Evolutionary conservation across 352 stramenopile species (phyloP).

Genomic region (Phytophthora rubi): DNA sequence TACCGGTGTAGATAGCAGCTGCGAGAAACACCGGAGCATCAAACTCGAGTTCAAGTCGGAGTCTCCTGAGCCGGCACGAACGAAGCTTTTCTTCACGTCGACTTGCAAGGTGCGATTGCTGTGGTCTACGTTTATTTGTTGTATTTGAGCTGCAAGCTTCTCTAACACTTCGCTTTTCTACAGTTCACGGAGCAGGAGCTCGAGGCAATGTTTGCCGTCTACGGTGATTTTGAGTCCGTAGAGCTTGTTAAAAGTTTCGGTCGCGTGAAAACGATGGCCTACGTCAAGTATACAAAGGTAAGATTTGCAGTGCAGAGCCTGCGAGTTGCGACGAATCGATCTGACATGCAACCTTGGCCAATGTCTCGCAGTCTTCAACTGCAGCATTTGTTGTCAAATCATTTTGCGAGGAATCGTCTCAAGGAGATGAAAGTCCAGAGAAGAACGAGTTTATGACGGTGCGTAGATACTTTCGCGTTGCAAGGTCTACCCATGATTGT

Average conservation of each 20-base stretch:
- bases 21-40: constrained; percentile 22
- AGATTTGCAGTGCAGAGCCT: not conserved
- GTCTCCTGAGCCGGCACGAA: constrained; percentile 15
- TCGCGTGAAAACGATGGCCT: constrained; percentile 87
- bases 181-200: constrained; percentile 84
- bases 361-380: constrained; percentile 44
- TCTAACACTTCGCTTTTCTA: not conserved
- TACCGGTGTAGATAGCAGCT: constrained; percentile 15
- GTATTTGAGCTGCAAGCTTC: not conserved
- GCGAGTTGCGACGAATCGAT: not conserved
- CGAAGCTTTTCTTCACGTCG: constrained; percentile 76
- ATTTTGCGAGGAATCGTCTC: constrained; percentile 49
- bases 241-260: constrained; percentile 80
- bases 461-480: not conserved
- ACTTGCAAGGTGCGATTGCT: constrained; percentile 61
- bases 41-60: constrained; percentile 32
- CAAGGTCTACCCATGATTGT: not conserved
- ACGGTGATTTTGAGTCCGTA: constrained; percentile 76
- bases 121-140: not conserved
- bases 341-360: constrained; percentile 9
- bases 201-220: constrained; percentile 83
- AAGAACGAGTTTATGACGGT: constrained; percentile 63
- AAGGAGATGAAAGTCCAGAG: constrained; percentile 42
- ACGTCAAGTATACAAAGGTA: constrained; percentile 75
- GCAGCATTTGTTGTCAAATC: constrained; percentile 62